phyloP scores from a whole-genome alignment of 164 flowering plant genomes.

The Vitis rupestris region DNA sequence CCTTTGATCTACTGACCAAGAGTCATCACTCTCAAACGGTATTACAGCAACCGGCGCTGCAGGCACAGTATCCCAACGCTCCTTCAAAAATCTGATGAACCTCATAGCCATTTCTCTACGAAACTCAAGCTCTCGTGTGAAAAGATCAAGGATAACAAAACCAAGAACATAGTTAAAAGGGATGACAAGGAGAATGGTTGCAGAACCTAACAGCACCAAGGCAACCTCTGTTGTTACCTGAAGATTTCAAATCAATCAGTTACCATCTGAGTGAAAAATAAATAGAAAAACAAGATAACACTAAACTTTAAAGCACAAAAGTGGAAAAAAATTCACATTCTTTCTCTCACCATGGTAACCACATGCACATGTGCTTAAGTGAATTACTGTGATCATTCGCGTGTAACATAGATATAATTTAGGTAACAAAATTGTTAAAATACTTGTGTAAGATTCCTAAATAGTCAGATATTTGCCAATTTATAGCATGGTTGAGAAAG shows the following conservation, averaged over 20 bases:
- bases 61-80: conserved; percentile 82
- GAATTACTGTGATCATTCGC: no score
- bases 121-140: conserved; percentile 82
- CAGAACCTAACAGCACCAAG: conserved; percentile 54
- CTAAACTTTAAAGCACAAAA: no score
- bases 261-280: neutral
- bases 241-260: conserved; percentile 6
- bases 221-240: conserved; percentile 92
- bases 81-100: conserved; percentile 68
- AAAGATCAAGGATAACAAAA: conserved; percentile 64
- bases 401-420: no score
- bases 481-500: no score
- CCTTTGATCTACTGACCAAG: conserved; percentile 18
- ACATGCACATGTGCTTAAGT: no score
- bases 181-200: conserved; percentile 56
- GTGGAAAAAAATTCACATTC: no score
- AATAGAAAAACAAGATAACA: no score
- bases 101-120: conserved; percentile 66
- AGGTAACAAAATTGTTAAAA: no score
- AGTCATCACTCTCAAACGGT: conserved; percentile 57
- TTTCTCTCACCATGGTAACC: no score
- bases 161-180: conserved; percentile 78
- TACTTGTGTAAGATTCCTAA: no score
- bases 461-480: no score
- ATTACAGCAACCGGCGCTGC: conserved; percentile 84